Evolutionary conservation across 257 asterid genomes (phyloP), one percentile per base, ranked within the genome.

Genomic region (Linaria vulgaris): DNA sequence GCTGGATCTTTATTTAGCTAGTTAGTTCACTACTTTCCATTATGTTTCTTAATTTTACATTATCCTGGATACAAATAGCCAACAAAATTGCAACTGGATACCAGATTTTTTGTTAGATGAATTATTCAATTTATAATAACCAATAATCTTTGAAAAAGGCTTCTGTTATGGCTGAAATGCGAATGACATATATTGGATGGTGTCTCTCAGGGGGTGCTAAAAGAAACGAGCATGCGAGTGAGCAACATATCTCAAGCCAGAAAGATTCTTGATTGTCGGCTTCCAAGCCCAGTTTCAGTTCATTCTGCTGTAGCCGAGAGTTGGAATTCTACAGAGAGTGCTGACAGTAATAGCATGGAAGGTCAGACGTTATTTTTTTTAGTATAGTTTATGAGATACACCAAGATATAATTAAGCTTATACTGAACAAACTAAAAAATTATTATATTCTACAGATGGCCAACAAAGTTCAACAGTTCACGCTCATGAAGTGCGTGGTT

Each of bases 271-370:
- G 81, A 76, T 50, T 59, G 74, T 37, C 74, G 69, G 62, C 80
- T 58, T 67, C 90, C 83, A 30, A 80, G 87, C 72, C 85, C 90
- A 17, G 73, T 78, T 37, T 83, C 90, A 57, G 82, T 80, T 69
- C 83, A 61, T 34, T 78, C 82, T 54, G 5, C 41, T 34, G 45
- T 61, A 27, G 58, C 76, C 3, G 81, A 80, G 16, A 83, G 83
- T 57, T 78, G 73, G 74, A 81, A 72, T 68, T 83, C 90, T 46
- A 67, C 79, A 6, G 78, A 76, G 16, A 66, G 83, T 43, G 76
- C 73, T 20, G 88, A 82, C 41, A 83, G 89, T 75, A 69, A 63
- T 62, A 61, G 74, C 47, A 74, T 78, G 14, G 83, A 66, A 77
- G 91, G 97, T 90, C 78, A 69, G 69, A 60, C 25, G 21, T 12